A percentile compares a stretch with the other conserved stretches of the same genome.
phyloP scores from a whole-genome alignment of 495 filamentous ascomycete genomes.

The Aspergillus sclerotiicarbonarius region DNA sequence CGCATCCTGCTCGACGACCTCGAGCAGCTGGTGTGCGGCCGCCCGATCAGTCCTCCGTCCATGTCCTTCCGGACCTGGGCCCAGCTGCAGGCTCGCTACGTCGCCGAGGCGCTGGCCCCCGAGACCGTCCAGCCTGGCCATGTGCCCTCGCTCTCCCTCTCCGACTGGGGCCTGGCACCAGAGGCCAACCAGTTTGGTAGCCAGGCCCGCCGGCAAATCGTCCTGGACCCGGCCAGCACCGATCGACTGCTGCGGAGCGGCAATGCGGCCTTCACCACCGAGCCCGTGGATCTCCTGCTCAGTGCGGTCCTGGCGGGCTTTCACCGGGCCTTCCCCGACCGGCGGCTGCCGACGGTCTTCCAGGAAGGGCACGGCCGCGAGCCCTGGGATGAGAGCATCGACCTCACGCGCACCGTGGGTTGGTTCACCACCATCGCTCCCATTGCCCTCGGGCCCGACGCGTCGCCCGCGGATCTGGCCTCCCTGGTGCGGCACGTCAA shows the following conservation, averaged over 20 bases:
- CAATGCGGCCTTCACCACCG: neutral
- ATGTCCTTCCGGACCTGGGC: conserved; percentile 57
- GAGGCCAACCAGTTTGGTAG: conserved; percentile 1
- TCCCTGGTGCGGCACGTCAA: conserved; percentile 12
- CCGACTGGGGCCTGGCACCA: conserved; percentile 43
- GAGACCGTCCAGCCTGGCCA: neutral
- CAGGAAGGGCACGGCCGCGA: conserved; percentile 9
- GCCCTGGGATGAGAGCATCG: neutral
- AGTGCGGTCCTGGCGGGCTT: neutral
- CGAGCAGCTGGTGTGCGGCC: conserved; percentile 41
- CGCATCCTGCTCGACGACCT: conserved; percentile 53
- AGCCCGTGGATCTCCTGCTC: neutral
- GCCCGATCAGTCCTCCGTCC: conserved; percentile 23
- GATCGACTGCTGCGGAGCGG: neutral
- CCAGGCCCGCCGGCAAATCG: neutral
- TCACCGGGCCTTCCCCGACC: neutral
- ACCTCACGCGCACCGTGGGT: conserved; percentile 4
- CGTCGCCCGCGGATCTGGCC: neutral
- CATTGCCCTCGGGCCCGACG: neutral
- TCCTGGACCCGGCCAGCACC: neutral
- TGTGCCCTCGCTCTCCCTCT: neutral
- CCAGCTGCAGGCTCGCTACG: conserved; percentile 16
- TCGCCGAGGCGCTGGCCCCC: neutral
- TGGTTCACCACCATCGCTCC: conserved; percentile 21
- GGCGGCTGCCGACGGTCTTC: neutral